phyloP scores from a whole-genome alignment of 257 asterid species.

The Mitragyna speciosa region DNA sequence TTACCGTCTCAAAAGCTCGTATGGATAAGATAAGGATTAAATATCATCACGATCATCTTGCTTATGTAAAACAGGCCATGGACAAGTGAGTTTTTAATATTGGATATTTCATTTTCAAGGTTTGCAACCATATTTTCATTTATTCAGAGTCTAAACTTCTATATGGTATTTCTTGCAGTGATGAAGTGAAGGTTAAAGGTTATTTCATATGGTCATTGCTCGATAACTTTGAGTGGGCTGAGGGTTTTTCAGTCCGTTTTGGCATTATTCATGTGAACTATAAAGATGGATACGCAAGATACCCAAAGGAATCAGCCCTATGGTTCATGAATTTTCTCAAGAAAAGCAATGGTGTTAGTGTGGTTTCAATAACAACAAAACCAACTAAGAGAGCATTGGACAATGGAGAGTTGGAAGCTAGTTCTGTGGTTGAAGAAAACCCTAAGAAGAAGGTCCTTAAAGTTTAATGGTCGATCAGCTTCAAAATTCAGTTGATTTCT shows the following conservation, averaged over 20 bases:
- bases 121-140: neutral
- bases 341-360: neutral
- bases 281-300: constrained; percentile 8
- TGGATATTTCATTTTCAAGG: neutral
- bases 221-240: constrained; percentile 19
- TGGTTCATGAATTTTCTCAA: constrained; percentile 25
- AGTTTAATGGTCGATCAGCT: no score
- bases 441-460: constrained; percentile 7
- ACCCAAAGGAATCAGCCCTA: constrained; percentile 17
- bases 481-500: neutral
- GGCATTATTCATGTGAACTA: constrained; percentile 10
- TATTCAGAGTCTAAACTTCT: neutral
- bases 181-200: constrained; percentile 5
- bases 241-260: constrained; percentile 12
- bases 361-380: neutral
- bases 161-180: neutral
- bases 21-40: constrained; percentile 15
- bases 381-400: constrained; percentile 10
- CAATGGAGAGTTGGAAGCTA: neutral
- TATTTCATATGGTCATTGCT: constrained; percentile 14
- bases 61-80: constrained; percentile 17
- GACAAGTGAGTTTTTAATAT: neutral
- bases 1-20: constrained; percentile 15
- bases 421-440: neutral
- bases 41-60: constrained; percentile 25